These are phyloP conservation scores for Cicer judaicum DNA, from an alignment of 306 rosid species.

Conservation along the genomic window DNA sequence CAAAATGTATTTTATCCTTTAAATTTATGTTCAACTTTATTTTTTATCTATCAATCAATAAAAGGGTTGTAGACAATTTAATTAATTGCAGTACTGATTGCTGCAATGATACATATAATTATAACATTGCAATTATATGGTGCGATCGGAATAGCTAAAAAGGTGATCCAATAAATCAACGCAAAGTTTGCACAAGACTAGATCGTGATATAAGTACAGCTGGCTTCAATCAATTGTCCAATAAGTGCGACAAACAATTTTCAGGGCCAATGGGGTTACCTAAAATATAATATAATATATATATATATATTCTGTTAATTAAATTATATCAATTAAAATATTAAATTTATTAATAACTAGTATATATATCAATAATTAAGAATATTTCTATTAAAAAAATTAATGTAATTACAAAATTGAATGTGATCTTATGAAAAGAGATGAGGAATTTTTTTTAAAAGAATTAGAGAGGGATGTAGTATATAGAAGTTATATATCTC, in stretches of 20 bases:
- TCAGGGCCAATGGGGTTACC: not conserved
- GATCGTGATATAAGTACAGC: not conserved
- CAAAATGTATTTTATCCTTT: not conserved
- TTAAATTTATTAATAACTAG: too few relatives aligned
- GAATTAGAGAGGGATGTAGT: too few relatives aligned
- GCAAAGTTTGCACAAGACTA: not conserved
- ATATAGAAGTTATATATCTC: too few relatives aligned
- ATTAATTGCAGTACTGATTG: conserved; percentile 19
- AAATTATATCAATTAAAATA: too few relatives aligned
- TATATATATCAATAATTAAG: too few relatives aligned
- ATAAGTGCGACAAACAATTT: conserved; percentile 5
- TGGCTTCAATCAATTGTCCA: conserved; percentile 18
- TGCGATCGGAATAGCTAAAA: not conserved
- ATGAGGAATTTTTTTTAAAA: too few relatives aligned
- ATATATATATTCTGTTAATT: too few relatives aligned
- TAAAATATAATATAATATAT: too few relatives aligned
- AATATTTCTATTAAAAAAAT: too few relatives aligned
- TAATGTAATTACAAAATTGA: too few relatives aligned
- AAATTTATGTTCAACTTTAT: not conserved
- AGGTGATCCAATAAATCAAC: too few relatives aligned
- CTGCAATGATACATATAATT: conserved; percentile 13
- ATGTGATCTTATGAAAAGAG: too few relatives aligned
- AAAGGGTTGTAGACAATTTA: not conserved
- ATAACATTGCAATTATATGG: not conserved
- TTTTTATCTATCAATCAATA: not conserved